Conservation (phyloP, 768 basidiomycete species). For the Amylocystis lapponica region DNA sequence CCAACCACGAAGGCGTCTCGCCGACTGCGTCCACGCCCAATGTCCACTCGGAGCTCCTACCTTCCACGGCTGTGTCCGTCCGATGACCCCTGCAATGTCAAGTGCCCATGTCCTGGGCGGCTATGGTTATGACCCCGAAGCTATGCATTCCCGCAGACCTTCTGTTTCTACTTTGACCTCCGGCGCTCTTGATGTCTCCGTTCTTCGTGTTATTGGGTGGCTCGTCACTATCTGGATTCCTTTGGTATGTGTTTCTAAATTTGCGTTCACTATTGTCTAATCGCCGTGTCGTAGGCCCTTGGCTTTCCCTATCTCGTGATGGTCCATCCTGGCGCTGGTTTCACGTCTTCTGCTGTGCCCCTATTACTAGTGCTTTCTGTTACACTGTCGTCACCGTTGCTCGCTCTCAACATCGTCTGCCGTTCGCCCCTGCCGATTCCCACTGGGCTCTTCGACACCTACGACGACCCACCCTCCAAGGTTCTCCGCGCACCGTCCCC, state of each 20-base stretch:
- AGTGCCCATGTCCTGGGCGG: constrained; percentile 62
- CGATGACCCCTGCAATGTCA: constrained; percentile 47
- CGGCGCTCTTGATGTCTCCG: constrained; percentile 51
- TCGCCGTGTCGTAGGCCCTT: neutral
- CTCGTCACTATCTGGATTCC: constrained; percentile 64
- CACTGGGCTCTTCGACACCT: constrained; percentile 54
- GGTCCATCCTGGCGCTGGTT: constrained; percentile 35
- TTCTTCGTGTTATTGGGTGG: constrained; percentile 55
- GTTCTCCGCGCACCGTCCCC: constrained; percentile 41
- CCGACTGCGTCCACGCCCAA: constrained; percentile 33
- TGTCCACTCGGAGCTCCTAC: constrained; percentile 37
- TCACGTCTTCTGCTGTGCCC: constrained; percentile 34
- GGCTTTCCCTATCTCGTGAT: constrained; percentile 46
- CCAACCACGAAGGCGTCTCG: constrained; percentile 30
- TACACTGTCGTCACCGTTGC: constrained; percentile 60
- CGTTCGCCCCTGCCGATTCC: constrained; percentile 64
- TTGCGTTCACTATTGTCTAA: neutral
- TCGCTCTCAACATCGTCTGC: constrained; percentile 56
- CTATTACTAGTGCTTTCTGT: constrained; percentile 57
- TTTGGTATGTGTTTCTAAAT: constrained; percentile 40
- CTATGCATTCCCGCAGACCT: too few species aligned
- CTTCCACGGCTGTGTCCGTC: constrained; percentile 34
- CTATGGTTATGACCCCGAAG: constrained; percentile 55
- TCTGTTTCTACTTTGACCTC: constrained; percentile 35
- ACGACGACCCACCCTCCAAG: constrained; percentile 35